These are phyloP conservation scores for Proliferodiscus dingleyae DNA, from an alignment of 2,329 filamentous ascomycete species.

Conservation along the genomic window DNA sequence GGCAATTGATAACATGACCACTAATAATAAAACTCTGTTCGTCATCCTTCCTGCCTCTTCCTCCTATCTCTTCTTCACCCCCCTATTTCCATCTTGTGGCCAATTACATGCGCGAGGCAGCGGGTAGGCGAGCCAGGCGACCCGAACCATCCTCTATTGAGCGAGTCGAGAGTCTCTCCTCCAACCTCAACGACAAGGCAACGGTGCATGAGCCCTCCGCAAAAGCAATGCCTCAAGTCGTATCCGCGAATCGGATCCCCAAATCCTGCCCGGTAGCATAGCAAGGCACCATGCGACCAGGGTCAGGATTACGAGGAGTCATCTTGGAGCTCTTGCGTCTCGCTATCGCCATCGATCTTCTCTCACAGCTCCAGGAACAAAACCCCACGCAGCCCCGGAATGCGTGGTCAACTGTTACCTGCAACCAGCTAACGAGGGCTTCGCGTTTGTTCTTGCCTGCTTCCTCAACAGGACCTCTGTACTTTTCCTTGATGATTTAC, in stretches of 20 bases:
- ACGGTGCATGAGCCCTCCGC: constrained; percentile 4
- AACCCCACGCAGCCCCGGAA: constrained; percentile 1
- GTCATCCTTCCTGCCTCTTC: constrained; percentile 4
- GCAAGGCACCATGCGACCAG: not conserved
- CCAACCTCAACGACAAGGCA: constrained; percentile 11
- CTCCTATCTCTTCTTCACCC: too few species aligned
- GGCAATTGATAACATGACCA: not conserved
- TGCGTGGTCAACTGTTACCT: constrained; percentile 6
- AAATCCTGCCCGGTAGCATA: constrained; percentile 6
- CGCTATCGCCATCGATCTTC: constrained; percentile 2
- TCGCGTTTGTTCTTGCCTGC: constrained; percentile 6
- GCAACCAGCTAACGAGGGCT: not conserved
- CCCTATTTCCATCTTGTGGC: constrained; percentile 1
- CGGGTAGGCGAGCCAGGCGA: constrained; percentile 18
- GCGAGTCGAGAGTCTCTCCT: not conserved
- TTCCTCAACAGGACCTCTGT: constrained; percentile 4
- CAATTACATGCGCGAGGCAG: constrained; percentile 12
- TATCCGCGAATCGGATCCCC: constrained; percentile 10
- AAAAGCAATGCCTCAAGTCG: constrained; percentile 1
- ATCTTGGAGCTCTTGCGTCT: constrained; percentile 3
- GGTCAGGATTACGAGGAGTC: constrained; percentile 11
- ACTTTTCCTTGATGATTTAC: constrained; percentile 6
- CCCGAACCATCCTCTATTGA: constrained; percentile 16
- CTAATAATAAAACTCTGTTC: not conserved
- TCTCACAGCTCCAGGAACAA: not conserved